Base-by-base conservation (phyloP, 306 rosid genomes). In the Cajanus cajan region DNA sequence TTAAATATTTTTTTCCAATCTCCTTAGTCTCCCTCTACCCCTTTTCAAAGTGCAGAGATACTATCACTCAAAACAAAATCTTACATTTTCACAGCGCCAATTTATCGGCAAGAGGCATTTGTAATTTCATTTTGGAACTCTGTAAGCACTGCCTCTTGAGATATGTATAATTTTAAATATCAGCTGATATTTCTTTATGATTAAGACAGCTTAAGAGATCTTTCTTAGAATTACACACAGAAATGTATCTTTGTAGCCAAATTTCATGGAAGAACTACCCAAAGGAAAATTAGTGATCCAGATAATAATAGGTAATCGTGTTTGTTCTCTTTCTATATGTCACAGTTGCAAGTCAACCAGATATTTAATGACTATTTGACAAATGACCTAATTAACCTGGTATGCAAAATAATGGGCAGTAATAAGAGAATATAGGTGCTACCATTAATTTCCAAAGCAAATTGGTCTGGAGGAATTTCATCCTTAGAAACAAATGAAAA, bases 401-500 rank as follows among this genome's bases (percentile, higher is more conserved):
- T 28, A 41, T 28, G 47, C 69, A 74, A 64, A 6, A 63, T 34
- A 71, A 41, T 59, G 36, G 68, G 76, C 12, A 75, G 43, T 44
- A 74, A 83, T 43, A 51, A 79, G 24, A 81, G 73, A 90, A 57
- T 37, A 62, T 57, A 68, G 67, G 28, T n/a, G 59, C 8, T 91
- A 93, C 99, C 98, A 19, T 64, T 25, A 78, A 74, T 40, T 25
- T 90, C 90, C 63, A 96, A 79, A 82, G 94, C 96, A 80, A 89
- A 96, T 86, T 93, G 90, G 69, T 78, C 89, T 36, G 94, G 62
- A 2, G 97, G 94, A 68, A 91, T 40, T 71, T 90, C 87, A 63
- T 96, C 87, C 88, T 96, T 88, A 11, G 98, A 78, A 85, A 93
- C 89, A 14, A 96, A 28, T 31, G 96, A 79, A 36, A 80, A 84